Evolutionary conservation across 441 rosid species (phyloP).

Genomic region (Eruca vesicaria): DNA sequence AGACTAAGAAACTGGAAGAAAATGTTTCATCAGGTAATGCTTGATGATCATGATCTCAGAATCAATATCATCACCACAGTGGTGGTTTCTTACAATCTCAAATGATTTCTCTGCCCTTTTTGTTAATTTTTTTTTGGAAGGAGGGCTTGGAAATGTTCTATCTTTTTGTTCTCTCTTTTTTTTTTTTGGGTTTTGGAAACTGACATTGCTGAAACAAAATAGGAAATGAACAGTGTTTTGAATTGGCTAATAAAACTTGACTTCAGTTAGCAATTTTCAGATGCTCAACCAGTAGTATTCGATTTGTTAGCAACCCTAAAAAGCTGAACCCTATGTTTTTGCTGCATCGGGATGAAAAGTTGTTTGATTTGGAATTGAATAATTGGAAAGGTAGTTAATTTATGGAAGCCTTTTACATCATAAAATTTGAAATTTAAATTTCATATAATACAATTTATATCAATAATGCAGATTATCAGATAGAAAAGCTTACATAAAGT

Average conservation of each 20-base stretch:
- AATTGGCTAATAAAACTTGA: conserved; percentile 32
- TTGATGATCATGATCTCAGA: conserved; percentile 18
- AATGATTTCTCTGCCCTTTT: conserved; percentile 28
- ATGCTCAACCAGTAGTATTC: background rate
- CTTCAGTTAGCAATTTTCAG: background rate
- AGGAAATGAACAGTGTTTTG: conserved; percentile 19
- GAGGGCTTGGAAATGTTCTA: conserved; percentile 28
- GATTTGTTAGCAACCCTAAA: no score
- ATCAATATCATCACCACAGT: background rate
- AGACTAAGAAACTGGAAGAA: conserved; percentile 10
- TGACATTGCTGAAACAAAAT: conserved; percentile 29
- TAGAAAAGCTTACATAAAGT: no score
- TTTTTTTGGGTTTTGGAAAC: conserved; percentile 18
- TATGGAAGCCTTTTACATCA: no score
- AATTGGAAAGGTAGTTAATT: no score
- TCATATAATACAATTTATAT: no score
- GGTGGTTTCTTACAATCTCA: conserved; percentile 17
- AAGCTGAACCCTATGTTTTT: no score
- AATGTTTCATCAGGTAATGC: conserved; percentile 6
- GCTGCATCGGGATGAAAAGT: no score
- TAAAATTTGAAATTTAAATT: no score
- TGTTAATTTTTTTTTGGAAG: conserved; percentile 32
- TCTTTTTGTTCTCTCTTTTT: background rate
- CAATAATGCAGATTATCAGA: no score
- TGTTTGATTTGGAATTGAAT: no score